Evolutionary conservation across 129 eudicot genomes (phyloP), one percentile per base, ranked within the genome.

Genomic region (Artemisia argyi): DNA sequence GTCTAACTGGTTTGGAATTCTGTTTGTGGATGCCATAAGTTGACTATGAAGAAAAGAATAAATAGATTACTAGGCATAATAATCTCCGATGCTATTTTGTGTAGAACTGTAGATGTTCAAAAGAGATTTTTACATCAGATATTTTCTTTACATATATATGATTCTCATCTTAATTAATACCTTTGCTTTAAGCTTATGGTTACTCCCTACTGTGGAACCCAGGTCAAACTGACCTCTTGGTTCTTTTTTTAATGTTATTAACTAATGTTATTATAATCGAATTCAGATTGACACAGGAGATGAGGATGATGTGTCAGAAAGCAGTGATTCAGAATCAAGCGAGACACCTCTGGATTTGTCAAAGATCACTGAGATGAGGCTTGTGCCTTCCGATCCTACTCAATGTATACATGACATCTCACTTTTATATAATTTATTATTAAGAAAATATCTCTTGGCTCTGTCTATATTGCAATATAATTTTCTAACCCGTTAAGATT

Each of bases 291-390:
- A 90, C 46, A 84, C 73, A 12, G 96, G 95, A 57, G 83, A 72
- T 61, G 82, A 76, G 46, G 96, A 78, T 19, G 89, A 87, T 24
- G 89, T 78, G 65, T 75, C 85, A 70, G 98, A 89, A 32, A 81
- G 78, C 75, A 80, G 86, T 35, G 92, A 94, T 65, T 83, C 92
- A 42, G 92, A 93, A 75, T 60, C 75, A 19, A 73, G 66, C 59
- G 92, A 75, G 59, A 47, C 76, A 20, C 53, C 76, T 15, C 49
- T 83, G 24, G 90, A 86, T 74, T 75, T 94, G 65, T 82, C 89
- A 44, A 90, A 74, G 75, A 57, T 90, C 77, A 80, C 92, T 1
- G 98, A 90, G 75, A 80, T 90, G 97, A 84, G 98, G 66, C 97
- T 94, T 60, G 90, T 90, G 69, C 96, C 92, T 5, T 84, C 91